These are phyloP conservation scores for Acmispon strigosus DNA, from an alignment of 306 rosid genomes.

Conservation along the genomic window DNA sequence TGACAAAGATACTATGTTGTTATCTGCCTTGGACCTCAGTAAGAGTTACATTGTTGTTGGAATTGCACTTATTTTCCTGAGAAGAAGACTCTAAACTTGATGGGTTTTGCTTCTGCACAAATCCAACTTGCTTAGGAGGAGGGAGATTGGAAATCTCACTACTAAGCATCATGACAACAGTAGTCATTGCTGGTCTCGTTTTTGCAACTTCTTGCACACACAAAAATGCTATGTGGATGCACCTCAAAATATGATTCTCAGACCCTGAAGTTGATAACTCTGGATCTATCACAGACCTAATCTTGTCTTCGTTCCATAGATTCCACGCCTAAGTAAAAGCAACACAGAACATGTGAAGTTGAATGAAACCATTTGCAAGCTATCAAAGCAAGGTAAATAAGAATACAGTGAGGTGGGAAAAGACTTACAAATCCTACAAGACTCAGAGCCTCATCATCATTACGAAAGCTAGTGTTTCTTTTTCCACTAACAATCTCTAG, in stretches of 20 bases:
- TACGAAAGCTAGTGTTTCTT: conserved; percentile 28
- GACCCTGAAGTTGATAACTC: conserved; percentile 10
- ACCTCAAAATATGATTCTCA: conserved; percentile 25
- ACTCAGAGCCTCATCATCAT: conserved; percentile 13
- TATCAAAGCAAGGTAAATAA: not conserved
- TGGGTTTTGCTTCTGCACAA: conserved; percentile 19
- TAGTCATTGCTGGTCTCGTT: conserved; percentile 28
- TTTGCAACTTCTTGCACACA: conserved; percentile 38
- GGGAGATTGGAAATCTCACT: conserved; percentile 36
- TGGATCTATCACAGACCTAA: conserved; percentile 16
- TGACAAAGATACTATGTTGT: not conserved
- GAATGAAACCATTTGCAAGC: not conserved
- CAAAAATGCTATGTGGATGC: conserved; percentile 32
- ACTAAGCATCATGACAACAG: conserved; percentile 24
- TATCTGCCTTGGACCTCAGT: conserved; percentile 28
- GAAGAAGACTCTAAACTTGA: conserved; percentile 17
- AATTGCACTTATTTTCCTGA: conserved; percentile 15
- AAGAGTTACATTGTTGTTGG: conserved; percentile 23
- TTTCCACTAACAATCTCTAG: conserved; percentile 29
- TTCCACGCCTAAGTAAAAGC: conserved; percentile 30
- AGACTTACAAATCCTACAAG: conserved; percentile 33
- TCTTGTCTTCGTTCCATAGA: conserved; percentile 28
- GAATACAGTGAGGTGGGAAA: not conserved
- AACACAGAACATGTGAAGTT: not conserved
- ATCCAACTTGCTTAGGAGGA: conserved; percentile 31